Percentiles rank a stretch among this genome's conserved stretches.
Evolutionary conservation across 345 rosid genomes (phyloP).

Genomic region (Eutrema japonicum): DNA sequence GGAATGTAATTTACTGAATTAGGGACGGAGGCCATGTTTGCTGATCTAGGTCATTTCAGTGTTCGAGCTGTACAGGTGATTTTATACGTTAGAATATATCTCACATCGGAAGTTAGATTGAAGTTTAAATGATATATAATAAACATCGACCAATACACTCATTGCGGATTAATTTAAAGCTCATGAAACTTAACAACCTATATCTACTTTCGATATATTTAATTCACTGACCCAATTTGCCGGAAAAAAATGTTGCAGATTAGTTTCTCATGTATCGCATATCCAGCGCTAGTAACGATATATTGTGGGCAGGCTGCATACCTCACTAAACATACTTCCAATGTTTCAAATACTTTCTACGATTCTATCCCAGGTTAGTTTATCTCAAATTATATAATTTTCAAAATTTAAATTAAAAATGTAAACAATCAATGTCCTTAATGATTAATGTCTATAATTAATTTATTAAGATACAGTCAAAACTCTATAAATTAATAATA

Average conservation of each 20-base stretch:
- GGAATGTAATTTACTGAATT: background rate
- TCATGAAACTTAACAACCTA: too few relatives aligned
- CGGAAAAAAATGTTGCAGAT: slow-evolving; percentile 49
- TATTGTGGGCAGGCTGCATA: slow-evolving; percentile 71
- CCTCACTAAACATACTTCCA: slow-evolving; percentile 46
- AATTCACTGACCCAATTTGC: background rate
- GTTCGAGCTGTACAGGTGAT: slow-evolving; percentile 69
- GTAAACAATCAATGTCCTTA: background rate
- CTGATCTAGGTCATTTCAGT: slow-evolving; percentile 84
- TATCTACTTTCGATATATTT: background rate
- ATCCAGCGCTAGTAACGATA: slow-evolving; percentile 51
- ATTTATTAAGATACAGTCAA: too few relatives aligned
- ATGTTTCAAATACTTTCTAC: slow-evolving; percentile 60
- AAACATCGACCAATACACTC: background rate
- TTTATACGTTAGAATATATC: background rate
- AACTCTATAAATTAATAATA: too few relatives aligned
- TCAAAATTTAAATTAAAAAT: background rate
- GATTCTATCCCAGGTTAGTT: slow-evolving; percentile 60
- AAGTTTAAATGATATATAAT: background rate
- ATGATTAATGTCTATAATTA: background rate
- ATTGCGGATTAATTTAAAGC: background rate
- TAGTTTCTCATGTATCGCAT: slow-evolving; percentile 60
- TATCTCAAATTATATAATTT: background rate
- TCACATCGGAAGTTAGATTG: background rate
- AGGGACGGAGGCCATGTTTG: slow-evolving; percentile 92